Evolutionary conservation across 805 yeast genomes (phyloP).

Genomic region (Jamesozyma rosinii): DNA sequence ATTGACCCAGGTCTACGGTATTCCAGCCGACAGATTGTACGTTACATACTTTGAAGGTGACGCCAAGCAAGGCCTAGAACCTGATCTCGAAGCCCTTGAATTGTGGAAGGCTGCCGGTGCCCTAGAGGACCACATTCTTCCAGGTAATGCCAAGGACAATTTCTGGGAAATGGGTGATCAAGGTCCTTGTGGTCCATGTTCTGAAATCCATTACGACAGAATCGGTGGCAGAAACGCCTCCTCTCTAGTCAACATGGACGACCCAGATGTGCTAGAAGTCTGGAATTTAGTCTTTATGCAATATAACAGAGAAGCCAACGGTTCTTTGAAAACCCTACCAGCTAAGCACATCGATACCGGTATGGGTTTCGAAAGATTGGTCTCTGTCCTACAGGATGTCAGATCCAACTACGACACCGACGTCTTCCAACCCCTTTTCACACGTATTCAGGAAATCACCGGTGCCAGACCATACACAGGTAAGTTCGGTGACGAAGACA

Average conservation of each 20-base stretch:
- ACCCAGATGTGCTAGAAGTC: slow-evolving; percentile 93
- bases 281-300: slow-evolving; percentile 98
- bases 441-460: slow-evolving; percentile 80
- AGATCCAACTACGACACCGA: slow-evolving; percentile 95
- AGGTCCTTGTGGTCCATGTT: slow-evolving; percentile 99
- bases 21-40: slow-evolving; percentile 70
- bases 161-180: slow-evolving; percentile 99
- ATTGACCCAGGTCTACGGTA: slow-evolving; percentile 74
- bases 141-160: slow-evolving; percentile 85
- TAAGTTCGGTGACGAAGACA: slow-evolving; percentile 84
- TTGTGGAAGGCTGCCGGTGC: slow-evolving; percentile 85
- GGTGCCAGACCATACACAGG: slow-evolving; percentile 90
- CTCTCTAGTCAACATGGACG: slow-evolving; percentile 84
- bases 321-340: slow-evolving; percentile 72
- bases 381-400: slow-evolving; percentile 84
- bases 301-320: slow-evolving; percentile 87
- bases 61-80: slow-evolving; percentile 65
- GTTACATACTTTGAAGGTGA: slow-evolving; percentile 98
- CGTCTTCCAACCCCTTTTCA: slow-evolving; percentile 84
- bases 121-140: slow-evolving; percentile 81
- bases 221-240: slow-evolving; percentile 98
- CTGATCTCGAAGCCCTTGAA: slow-evolving; percentile 88
- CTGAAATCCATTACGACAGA: slow-evolving; percentile 95
- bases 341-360: slow-evolving; percentile 97
- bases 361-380: slow-evolving; percentile 96